Conservation (phyloP, 495 filamentous ascomycete genomes). For the Chaetomium fimeti region DNA sequence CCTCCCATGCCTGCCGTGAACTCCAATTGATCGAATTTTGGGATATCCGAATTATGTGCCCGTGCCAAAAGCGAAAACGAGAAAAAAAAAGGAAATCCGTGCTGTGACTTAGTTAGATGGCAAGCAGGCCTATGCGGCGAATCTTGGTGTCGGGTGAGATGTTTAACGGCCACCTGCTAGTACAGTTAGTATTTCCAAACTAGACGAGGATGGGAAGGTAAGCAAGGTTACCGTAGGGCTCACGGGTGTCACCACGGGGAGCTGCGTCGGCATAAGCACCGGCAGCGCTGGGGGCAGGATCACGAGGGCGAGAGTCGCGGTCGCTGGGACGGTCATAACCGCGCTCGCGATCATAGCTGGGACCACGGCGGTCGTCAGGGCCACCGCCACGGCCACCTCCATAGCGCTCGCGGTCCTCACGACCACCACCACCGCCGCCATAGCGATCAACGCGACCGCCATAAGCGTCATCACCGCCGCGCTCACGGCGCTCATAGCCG, state of each 20-base stretch:
- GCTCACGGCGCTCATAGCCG: slow-evolving; percentile 57
- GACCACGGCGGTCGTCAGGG: slow-evolving; percentile 52
- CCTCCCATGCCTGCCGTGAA: slow-evolving; percentile 39
- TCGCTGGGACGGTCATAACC: slow-evolving; percentile 51
- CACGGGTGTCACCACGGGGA: slow-evolving; percentile 61
- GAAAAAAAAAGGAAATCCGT: slow-evolving; percentile 29
- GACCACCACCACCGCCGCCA: slow-evolving; percentile 39
- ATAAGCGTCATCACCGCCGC: slow-evolving; percentile 54
- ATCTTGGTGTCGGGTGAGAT: not conserved
- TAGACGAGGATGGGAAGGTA: not conserved
- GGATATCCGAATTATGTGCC: slow-evolving; percentile 41
- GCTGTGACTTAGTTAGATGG: slow-evolving; percentile 28
- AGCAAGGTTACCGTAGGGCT: slow-evolving; percentile 35
- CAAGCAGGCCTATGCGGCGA: slow-evolving; percentile 3
- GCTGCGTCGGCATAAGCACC: slow-evolving; percentile 57
- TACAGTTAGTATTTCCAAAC: slow-evolving; percentile 16
- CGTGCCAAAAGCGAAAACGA: slow-evolving; percentile 37
- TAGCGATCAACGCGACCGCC: slow-evolving; percentile 49
- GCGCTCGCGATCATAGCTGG: slow-evolving; percentile 55
- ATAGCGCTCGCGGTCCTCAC: slow-evolving; percentile 46
- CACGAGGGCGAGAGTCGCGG: slow-evolving; percentile 49
- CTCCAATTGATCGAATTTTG: slow-evolving; percentile 43
- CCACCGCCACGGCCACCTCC: slow-evolving; percentile 45
- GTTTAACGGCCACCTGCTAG: slow-evolving; percentile 32
- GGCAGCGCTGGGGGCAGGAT: slow-evolving; percentile 47